phyloP scores from a whole-genome alignment of 345 rosid species.

The Brassica carinata region DNA sequence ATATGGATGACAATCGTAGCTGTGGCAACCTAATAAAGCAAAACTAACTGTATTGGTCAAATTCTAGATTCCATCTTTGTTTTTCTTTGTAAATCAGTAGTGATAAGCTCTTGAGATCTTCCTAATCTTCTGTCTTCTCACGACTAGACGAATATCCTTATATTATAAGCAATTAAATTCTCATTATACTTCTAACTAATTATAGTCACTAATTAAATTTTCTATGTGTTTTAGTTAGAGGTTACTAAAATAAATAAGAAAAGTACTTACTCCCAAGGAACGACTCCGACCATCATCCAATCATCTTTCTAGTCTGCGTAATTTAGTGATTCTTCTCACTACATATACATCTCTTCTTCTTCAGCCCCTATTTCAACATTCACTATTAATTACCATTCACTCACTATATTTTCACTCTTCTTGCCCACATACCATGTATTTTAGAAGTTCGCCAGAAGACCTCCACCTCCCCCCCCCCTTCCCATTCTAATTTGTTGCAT shows the following conservation, averaged over 20 bases:
- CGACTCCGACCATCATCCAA: conserved; percentile 46
- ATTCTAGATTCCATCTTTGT: neutral
- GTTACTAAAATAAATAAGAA: neutral
- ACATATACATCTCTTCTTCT: conserved; percentile 40
- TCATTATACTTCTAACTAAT: conserved; percentile 5
- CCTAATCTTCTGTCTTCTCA: conserved; percentile 39
- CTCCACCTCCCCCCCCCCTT: neutral
- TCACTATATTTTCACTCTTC: neutral
- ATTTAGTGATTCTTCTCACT: conserved; percentile 41
- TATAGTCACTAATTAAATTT: neutral
- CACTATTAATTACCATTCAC: neutral
- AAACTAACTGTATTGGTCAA: conserved; percentile 33
- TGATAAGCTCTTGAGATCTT: conserved; percentile 44
- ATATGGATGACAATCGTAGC: neutral
- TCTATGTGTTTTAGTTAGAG: neutral
- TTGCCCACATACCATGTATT: neutral
- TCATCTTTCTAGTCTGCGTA: conserved; percentile 45
- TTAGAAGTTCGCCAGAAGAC: neutral
- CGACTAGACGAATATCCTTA: conserved; percentile 42
- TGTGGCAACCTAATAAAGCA: neutral
- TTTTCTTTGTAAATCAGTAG: conserved; percentile 7
- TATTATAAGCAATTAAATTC: conserved; percentile 3
- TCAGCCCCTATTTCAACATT: conserved; percentile 39
- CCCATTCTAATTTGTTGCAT: neutral
- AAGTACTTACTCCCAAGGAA: conserved; percentile 43